These are phyloP conservation scores for Aureobasidium leucospermi DNA, from an alignment of 2,329 filamentous ascomycete genomes.

Conservation along the genomic window DNA sequence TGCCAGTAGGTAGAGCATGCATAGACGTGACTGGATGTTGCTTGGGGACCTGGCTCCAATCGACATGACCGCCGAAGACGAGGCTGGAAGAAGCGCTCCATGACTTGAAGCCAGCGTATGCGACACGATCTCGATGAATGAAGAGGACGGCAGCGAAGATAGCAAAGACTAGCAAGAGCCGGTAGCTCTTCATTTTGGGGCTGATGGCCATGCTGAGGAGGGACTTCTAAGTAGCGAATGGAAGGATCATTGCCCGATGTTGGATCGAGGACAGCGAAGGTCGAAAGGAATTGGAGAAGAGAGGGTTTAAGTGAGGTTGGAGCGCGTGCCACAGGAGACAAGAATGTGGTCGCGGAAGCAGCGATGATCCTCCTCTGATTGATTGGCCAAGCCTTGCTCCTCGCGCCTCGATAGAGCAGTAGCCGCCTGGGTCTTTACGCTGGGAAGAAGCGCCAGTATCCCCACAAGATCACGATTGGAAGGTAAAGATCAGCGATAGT, in stretches of 20 bases:
- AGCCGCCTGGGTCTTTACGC: not conserved
- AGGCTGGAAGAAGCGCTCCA: not conserved
- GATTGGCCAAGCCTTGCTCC: not conserved
- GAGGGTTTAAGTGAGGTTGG: not conserved
- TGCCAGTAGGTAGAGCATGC: slow-evolving; percentile 31
- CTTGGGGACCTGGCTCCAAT: slow-evolving; percentile 34
- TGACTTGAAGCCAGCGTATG: slow-evolving; percentile 9
- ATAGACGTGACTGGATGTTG: slow-evolving; percentile 33
- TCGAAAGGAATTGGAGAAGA: not conserved
- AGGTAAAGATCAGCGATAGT: not conserved
- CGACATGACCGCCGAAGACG: slow-evolving; percentile 8
- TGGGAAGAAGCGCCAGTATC: not conserved
- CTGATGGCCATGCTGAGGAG: slow-evolving; percentile 6
- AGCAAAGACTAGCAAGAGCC: slow-evolving; percentile 13
- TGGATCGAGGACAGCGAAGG: not conserved
- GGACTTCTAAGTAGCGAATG: not conserved
- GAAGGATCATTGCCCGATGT: not conserved
- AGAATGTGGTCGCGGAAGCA: slow-evolving; percentile 1
- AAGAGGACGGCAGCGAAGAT: slow-evolving; percentile 13
- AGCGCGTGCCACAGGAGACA: not conserved
- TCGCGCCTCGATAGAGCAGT: not conserved
- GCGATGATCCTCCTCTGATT: slow-evolving; percentile 3
- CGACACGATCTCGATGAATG: slow-evolving; percentile 13
- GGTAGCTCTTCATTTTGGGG: slow-evolving; percentile 5
- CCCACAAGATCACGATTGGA: not conserved